Base-by-base conservation (phyloP, 2,329 filamentous ascomycete species). In the Chrysoporthe cubensis region DNA sequence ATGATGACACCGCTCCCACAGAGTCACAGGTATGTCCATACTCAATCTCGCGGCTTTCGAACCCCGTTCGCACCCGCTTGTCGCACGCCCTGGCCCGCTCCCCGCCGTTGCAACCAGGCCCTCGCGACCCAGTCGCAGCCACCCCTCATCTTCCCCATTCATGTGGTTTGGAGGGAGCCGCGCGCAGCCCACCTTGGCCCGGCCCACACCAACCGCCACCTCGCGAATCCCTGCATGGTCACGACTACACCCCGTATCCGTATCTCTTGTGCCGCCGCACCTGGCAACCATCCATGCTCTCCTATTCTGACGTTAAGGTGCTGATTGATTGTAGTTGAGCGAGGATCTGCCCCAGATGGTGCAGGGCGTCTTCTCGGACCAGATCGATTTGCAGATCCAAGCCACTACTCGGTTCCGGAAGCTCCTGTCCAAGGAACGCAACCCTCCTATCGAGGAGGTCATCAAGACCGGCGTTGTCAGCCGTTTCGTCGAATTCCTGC, bases 261-360 rank as follows among this genome's bases (percentile, higher is more conserved):
- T 37, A 9, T n/a, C 48, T 40, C n/a, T 21, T 37, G 62, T 50
- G 50, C 6, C 43, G n/a, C 34, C 3, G 9, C 37, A 46, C 26
- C 7, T 32, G 16, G 21, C 32, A 37, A 26, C 26, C 14, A 43
- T 43, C n/a, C 42, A 0, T 43, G 13, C 37, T n/a, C 18, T 32
- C 6, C 9, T 3, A 18, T 37, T 8, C 18, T 7, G 6, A 40
- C 32, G 18, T 18, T 26, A 40, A n/a, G 13, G 70, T 66, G 72
- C 74, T 81, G 70, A 81, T 75, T 34, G 66, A 32, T 59, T 59
- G 50, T 78, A 99, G 96, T 87, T 99, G 79, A 97, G 96, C 79
- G 94, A 97, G 82, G 96, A 99, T 79, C 93, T 99, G 74, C 96
- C 96, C 75, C 90, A 96, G 83, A 99, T 99, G 96, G 96, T 98